Evolutionary conservation across 805 yeast genomes (phyloP).

Genomic region (Candida morakotiae): DNA sequence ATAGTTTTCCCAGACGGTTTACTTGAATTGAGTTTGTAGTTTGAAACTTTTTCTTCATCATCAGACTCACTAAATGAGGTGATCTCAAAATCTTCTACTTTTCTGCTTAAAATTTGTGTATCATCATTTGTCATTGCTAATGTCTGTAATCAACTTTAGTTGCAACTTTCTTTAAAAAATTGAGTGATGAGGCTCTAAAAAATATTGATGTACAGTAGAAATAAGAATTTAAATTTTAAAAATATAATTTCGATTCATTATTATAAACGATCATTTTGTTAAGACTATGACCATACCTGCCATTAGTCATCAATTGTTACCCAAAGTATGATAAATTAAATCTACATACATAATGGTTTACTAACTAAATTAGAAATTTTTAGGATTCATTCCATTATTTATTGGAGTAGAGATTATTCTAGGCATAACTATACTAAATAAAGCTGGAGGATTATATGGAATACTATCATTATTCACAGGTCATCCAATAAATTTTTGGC

Average conservation of each 20-base stretch:
- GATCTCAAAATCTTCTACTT: background rate
- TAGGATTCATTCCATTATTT: conserved; percentile 73
- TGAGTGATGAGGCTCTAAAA: background rate
- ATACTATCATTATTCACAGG: conserved; percentile 83
- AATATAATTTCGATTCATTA: no score
- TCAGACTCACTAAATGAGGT: conserved; percentile 15
- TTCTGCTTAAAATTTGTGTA: background rate
- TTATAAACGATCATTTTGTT: no score
- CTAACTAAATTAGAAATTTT: conserved; percentile 62
- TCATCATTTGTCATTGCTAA: background rate
- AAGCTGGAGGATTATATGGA: conserved; percentile 87
- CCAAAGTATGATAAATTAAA: conserved; percentile 19
- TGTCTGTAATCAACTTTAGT: no score
- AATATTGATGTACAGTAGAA: background rate
- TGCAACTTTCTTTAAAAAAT: background rate
- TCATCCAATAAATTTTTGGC: conserved; percentile 76
- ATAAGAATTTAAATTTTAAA: no score
- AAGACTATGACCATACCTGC: conserved; percentile 6
- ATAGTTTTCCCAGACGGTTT: conserved; percentile 17
- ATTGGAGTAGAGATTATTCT: conserved; percentile 82
- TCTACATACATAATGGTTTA: no score
- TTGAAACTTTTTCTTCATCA: conserved; percentile 4
- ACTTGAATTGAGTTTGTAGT: background rate
- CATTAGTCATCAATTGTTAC: conserved; percentile 11
- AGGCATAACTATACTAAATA: conserved; percentile 75